These are phyloP conservation scores for Crithidia sp. DNA, from an alignment of 208 protist species.

Conservation along the genomic window DNA sequence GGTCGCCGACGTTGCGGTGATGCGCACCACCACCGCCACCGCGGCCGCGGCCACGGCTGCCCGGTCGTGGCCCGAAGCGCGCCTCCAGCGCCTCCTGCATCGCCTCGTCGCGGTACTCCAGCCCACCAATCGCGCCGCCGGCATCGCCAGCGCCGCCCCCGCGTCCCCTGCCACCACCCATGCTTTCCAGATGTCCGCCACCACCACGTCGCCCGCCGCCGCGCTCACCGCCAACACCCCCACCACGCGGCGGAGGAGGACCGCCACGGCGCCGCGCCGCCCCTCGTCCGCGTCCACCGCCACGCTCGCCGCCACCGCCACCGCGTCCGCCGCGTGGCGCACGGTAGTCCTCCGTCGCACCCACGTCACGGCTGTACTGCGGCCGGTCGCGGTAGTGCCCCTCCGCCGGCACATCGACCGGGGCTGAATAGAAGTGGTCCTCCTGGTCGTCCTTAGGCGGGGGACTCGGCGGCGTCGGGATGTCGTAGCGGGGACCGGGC, in stretches of 20 bases:
- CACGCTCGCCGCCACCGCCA: conserved; percentile 15
- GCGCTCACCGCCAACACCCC: conserved; percentile 12
- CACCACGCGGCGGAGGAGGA: conserved; percentile 12
- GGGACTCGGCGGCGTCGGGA: conserved; percentile 58
- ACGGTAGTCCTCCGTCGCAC: conserved; percentile 13
- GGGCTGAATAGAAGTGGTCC: conserved; percentile 38
- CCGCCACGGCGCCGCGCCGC: conserved; percentile 33
- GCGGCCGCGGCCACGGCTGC: conserved; percentile 25
- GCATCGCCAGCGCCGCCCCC: conserved; percentile 5
- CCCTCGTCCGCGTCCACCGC: conserved; percentile 17
- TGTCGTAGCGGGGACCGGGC: conserved; percentile 33
- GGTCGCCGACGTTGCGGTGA: conserved; percentile 37
- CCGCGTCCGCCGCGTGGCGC: conserved; percentile 6
- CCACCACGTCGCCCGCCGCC: background rate
- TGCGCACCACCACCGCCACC: conserved; percentile 10
- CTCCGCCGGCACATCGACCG: conserved; percentile 22
- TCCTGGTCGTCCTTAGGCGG: conserved; percentile 41
- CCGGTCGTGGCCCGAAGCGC: conserved; percentile 45
- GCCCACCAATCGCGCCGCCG: background rate
- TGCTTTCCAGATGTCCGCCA: conserved; percentile 14
- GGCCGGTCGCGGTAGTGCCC: conserved; percentile 3
- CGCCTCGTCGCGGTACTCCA: conserved; percentile 19
- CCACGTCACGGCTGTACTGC: conserved; percentile 10
- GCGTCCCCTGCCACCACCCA: conserved; percentile 29
- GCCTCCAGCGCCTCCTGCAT: conserved; percentile 39